Percentiles rank a stretch among this genome's conserved stretches.
phyloP scores from a whole-genome alignment of 805 yeast species.

The Ogataea degrootiae region DNA sequence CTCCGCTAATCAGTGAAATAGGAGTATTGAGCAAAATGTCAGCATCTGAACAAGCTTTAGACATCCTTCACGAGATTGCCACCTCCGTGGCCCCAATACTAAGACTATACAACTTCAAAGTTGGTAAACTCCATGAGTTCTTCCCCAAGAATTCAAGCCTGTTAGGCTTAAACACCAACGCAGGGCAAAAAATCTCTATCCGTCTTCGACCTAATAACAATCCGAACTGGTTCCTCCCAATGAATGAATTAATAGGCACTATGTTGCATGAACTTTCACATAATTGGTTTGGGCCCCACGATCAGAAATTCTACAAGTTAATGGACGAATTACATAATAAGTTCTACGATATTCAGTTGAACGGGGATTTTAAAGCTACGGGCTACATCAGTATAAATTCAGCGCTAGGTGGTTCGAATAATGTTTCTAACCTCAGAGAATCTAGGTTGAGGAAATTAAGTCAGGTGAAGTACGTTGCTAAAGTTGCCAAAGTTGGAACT shows the following conservation, averaged over 20 bases:
- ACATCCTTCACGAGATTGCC: conserved; percentile 64
- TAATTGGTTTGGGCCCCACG: conserved; percentile 76
- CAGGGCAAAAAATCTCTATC: conserved; percentile 67
- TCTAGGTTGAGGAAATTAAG: conserved; percentile 38
- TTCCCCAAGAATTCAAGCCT: conserved; percentile 62
- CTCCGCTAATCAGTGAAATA: conserved; percentile 25
- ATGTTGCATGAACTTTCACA: conserved; percentile 88
- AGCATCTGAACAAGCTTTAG: conserved; percentile 45
- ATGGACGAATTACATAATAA: conserved; percentile 57
- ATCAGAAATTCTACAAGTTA: conserved; percentile 59
- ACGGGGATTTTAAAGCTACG: conserved; percentile 39
- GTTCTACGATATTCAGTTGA: conserved; percentile 39
- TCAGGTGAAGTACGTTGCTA: conserved; percentile 37
- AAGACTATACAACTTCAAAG: conserved; percentile 59
- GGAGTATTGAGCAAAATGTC: conserved; percentile 45
- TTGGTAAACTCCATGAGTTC: conserved; percentile 72
- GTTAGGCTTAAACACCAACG: conserved; percentile 78
- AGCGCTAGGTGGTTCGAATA: conserved; percentile 34
- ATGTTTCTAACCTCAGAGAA: conserved; percentile 26
- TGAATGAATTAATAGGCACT: conserved; percentile 69
- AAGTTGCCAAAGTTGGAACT: conserved; percentile 32
- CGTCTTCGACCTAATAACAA: conserved; percentile 61
- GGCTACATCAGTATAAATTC: conserved; percentile 48
- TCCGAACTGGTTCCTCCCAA: conserved; percentile 50
- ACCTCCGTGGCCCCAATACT: conserved; percentile 73